Percentiles rank a stretch among this genome's conserved stretches.
phyloP scores from a whole-genome alignment of 2,329 filamentous ascomycete genomes.

The Fusarium incarnatum region DNA sequence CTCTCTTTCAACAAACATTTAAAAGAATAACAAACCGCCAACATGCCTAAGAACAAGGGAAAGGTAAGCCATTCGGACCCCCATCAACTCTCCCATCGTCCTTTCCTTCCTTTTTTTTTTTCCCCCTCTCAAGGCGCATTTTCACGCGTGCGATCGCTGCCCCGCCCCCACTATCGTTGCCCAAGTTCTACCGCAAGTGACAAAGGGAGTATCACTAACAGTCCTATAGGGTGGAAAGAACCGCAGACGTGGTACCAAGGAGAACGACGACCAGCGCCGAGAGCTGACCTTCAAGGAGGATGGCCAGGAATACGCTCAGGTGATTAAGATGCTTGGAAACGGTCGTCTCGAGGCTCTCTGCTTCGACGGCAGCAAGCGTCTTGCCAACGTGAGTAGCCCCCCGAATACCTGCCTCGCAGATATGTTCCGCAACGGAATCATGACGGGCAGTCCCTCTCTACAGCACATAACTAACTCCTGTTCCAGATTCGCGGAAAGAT shows the following conservation, averaged over 20 bases:
- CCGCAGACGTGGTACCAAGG: slow-evolving; percentile 97
- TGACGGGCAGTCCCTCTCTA: background rate
- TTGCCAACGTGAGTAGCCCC: slow-evolving; percentile 53
- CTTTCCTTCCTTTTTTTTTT: background rate
- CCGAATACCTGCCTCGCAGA: slow-evolving; percentile 4
- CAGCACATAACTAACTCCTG: slow-evolving; percentile 68
- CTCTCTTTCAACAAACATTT: slow-evolving; percentile 16
- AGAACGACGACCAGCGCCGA: slow-evolving; percentile 99
- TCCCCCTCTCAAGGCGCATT: slow-evolving; percentile 8
- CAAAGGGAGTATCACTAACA: slow-evolving; percentile 35
- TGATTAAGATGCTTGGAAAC: slow-evolving; percentile 94
- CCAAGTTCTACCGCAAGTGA: slow-evolving; percentile 27
- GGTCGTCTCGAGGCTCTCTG: slow-evolving; percentile 91
- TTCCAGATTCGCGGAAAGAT: slow-evolving; percentile 82
- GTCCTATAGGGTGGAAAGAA: slow-evolving; percentile 90
- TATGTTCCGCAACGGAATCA: background rate
- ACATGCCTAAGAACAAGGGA: slow-evolving; percentile 99
- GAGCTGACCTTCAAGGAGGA: slow-evolving; percentile 99
- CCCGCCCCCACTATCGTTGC: slow-evolving; percentile 48
- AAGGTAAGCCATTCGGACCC: slow-evolving; percentile 71
- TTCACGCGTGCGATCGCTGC: slow-evolving; percentile 35
- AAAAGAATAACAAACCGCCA: slow-evolving; percentile 47
- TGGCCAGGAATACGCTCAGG: slow-evolving; percentile 75
- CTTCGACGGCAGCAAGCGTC: slow-evolving; percentile 80
- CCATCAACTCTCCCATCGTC: background rate